Conservation (phyloP, 768 basidiomycete species). For the Tephrocybe rancida region DNA sequence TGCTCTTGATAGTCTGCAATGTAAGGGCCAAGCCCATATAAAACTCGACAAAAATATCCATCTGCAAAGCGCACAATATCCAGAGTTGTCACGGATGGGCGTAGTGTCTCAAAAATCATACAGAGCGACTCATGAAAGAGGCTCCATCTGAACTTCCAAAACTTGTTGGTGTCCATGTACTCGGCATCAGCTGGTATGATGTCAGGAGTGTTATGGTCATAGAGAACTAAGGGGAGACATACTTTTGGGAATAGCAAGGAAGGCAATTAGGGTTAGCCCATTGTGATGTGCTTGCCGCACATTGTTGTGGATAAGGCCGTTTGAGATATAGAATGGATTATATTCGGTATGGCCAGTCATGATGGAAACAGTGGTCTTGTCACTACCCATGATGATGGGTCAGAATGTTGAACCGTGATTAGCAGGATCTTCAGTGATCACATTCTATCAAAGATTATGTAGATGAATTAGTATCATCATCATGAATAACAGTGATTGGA, state of each 20-base stretch:
- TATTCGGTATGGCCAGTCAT: slow-evolving; percentile 24
- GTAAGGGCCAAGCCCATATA: neutral
- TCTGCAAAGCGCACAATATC: neutral
- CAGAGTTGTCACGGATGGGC: neutral
- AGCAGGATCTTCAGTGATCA: slow-evolving; percentile 6
- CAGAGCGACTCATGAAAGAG: slow-evolving; percentile 31
- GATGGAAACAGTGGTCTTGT: slow-evolving; percentile 31
- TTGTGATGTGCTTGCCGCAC: slow-evolving; percentile 5
- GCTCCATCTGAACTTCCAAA: slow-evolving; percentile 28
- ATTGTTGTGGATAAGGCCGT: slow-evolving; percentile 18
- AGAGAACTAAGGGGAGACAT: neutral
- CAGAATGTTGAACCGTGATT: slow-evolving; percentile 16
- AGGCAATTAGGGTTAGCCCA: slow-evolving; percentile 4
- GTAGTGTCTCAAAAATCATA: slow-evolving; percentile 15
- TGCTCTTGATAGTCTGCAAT: neutral
- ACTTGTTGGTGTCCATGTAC: slow-evolving; percentile 17
- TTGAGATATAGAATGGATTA: slow-evolving; percentile 21
- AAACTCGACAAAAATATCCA: neutral
- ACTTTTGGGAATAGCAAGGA: slow-evolving; percentile 18
- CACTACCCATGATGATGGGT: slow-evolving; percentile 27
- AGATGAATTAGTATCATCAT: neutral
- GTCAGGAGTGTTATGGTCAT: slow-evolving; percentile 1
- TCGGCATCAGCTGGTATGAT: neutral
- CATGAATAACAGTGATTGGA: too few relatives aligned
- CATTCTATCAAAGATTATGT: slow-evolving; percentile 7